Evolutionary conservation across 1,139 yeast genomes (phyloP), one percentile per base, ranked within the genome.

Genomic region (Zygoascus hellenicus): DNA sequence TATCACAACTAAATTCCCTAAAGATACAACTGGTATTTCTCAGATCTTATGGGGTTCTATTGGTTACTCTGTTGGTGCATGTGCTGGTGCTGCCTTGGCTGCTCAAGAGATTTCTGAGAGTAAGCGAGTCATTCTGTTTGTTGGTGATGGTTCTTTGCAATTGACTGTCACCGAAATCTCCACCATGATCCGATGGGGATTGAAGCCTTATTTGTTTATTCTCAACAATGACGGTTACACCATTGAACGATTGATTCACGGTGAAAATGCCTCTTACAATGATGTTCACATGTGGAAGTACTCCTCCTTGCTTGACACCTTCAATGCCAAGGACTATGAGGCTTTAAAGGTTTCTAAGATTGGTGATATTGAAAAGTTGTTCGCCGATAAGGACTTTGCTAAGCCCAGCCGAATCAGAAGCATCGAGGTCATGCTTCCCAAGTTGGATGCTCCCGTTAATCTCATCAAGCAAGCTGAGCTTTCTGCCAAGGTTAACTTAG

Each of bases 31-130:
- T 55, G 95, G 95, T 61, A 86, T 87, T 55, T 84, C 94, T 46
- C 95, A 87, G 70, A 94, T 86, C 42, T 74, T 87, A 62, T 87
- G 94, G 90, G 95, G 95, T 50, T 84, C 95, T 42, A 85, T 87
- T 66, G 96, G 95, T 60, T 87, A 73, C 74, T 80, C 95, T 30
- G 87, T 85, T 42, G 95, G 95, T 62, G 85, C 95, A 46, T 76
- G 87, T 33, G 69, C 82, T 52, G 96, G 96, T 67, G 95, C 95
- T 29, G 82, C 83, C 32, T 77, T 84, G 73, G 95, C 95, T 19
- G 85, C 89, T 52, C 80, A 79, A 61, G 95, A 87, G 66, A 60
- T 81, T 46, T 81, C 81, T 62, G 80, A 81, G 46, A 65, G 67
- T 54, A 81, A 78, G 66, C 78, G 95, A 72, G 94, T 84, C 51